Conservation (phyloP, 257 asterid species). For the Solanum etuberosum region DNA sequence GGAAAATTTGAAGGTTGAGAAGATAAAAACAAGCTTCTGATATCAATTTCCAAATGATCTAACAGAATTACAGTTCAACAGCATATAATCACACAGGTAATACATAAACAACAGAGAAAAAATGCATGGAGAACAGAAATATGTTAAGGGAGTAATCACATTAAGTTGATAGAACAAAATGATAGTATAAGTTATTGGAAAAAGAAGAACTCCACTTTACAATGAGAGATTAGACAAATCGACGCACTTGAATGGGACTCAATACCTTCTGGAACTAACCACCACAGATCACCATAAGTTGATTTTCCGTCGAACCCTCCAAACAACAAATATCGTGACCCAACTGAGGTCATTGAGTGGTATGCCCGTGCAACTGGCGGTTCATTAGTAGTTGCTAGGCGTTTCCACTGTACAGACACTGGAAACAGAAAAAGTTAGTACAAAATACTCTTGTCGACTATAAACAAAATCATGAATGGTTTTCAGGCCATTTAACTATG, state of each 20-base stretch:
- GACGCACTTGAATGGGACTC: neutral
- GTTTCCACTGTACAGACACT: conserved; percentile 96
- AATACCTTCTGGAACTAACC: conserved; percentile 97
- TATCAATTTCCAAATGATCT: neutral
- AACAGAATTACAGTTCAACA: neutral
- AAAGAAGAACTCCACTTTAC: neutral
- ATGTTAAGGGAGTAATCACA: neutral
- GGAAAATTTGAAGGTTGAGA: neutral
- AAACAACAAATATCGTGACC: conserved; percentile 67
- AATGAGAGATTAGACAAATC: neutral
- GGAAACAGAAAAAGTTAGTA: neutral
- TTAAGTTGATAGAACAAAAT: neutral
- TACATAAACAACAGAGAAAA: neutral
- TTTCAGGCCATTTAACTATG: neutral
- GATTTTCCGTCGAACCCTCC: conserved; percentile 97
- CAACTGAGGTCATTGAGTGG: conserved; percentile 79
- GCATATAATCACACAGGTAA: neutral
- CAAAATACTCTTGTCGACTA: neutral
- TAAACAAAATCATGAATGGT: neutral
- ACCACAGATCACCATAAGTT: conserved; percentile 94
- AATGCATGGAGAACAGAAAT: neutral
- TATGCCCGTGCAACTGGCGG: conserved; percentile 94
- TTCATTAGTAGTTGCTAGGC: conserved; percentile 61
- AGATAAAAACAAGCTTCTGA: neutral
- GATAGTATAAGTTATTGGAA: neutral